These are phyloP conservation scores for Salix exigua DNA, from an alignment of 345 rosid species.

Conservation along the genomic window DNA sequence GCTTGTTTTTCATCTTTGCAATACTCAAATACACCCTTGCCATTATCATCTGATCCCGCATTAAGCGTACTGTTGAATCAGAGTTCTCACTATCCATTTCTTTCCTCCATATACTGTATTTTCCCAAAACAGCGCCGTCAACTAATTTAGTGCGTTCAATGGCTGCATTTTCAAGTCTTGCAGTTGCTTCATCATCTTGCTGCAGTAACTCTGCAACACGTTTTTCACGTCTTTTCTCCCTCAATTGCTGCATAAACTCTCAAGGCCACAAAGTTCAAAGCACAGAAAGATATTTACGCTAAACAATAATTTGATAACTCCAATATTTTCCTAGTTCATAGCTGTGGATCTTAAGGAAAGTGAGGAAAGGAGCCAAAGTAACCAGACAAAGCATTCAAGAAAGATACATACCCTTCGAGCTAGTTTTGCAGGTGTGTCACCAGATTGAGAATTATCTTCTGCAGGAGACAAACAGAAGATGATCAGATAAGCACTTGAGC, in stretches of 20 bases:
- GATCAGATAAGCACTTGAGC: conserved; percentile 20
- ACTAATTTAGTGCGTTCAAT: conserved; percentile 91
- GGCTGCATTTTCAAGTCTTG: conserved; percentile 91
- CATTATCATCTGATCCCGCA: conserved; percentile 95
- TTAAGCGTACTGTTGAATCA: conserved; percentile 82
- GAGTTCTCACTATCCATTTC: conserved; percentile 85
- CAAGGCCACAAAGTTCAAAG: conserved; percentile 2
- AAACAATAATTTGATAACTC: not conserved
- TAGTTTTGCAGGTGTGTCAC: conserved; percentile 62
- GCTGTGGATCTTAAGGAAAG: not conserved
- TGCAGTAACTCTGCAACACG: conserved; percentile 67
- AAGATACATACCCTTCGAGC: conserved; percentile 64
- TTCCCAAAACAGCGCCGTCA: conserved; percentile 91
- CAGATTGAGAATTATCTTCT: conserved; percentile 48
- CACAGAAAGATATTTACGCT: not conserved
- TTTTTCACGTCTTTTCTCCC: conserved; percentile 76
- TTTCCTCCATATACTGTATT: conserved; percentile 91
- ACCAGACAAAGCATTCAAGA: conserved; percentile 8
- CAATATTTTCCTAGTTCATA: not conserved
- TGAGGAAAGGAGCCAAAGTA: not conserved
- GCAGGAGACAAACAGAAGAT: conserved; percentile 11
- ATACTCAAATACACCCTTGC: conserved; percentile 78
- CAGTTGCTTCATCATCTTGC: conserved; percentile 62
- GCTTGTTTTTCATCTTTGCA: conserved; percentile 76
- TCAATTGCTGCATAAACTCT: conserved; percentile 64